Evolutionary conservation across 352 stramenopile species (phyloP).

Genomic region (Pythium chondricola): DNA sequence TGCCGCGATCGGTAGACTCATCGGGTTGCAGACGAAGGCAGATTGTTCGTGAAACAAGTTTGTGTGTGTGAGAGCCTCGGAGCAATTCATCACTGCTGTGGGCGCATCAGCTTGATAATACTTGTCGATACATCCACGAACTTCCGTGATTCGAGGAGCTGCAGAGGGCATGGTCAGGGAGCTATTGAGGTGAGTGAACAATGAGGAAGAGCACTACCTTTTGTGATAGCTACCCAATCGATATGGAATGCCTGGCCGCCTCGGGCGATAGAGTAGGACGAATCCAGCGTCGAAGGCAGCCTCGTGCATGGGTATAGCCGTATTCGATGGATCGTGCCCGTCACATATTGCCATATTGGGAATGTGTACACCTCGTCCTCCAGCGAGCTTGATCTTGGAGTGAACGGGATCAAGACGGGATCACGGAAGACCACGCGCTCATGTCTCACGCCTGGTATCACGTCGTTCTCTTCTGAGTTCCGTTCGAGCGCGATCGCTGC

Average conservation of each 20-base stretch:
- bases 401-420: constrained; percentile 53
- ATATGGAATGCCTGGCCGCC: constrained; percentile 64
- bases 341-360: constrained; percentile 53
- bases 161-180: background rate
- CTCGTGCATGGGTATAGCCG: constrained; percentile 50
- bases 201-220: constrained; percentile 23
- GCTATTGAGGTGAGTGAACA: background rate
- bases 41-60: constrained; percentile 43
- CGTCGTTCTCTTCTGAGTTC: constrained; percentile 25
- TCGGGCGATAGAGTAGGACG: background rate
- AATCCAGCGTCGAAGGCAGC: constrained; percentile 5
- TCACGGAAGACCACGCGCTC: constrained; percentile 32
- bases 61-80: constrained; percentile 26
- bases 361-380: constrained; percentile 54
- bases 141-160: constrained; percentile 63
- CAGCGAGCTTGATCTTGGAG: constrained; percentile 18
- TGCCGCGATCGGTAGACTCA: constrained; percentile 43
- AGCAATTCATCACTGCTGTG: constrained; percentile 37
- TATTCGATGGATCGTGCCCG: constrained; percentile 49
- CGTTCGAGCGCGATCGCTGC: constrained; percentile 51
- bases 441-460: constrained; percentile 18
- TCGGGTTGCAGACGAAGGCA: constrained; percentile 32
- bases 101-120: constrained; percentile 33
- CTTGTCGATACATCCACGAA: constrained; percentile 74
- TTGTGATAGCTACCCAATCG: constrained; percentile 65